These are phyloP conservation scores for Pseudotsuga menziesii DNA, from an alignment of 75 land plant genomes.

Conservation along the genomic window DNA sequence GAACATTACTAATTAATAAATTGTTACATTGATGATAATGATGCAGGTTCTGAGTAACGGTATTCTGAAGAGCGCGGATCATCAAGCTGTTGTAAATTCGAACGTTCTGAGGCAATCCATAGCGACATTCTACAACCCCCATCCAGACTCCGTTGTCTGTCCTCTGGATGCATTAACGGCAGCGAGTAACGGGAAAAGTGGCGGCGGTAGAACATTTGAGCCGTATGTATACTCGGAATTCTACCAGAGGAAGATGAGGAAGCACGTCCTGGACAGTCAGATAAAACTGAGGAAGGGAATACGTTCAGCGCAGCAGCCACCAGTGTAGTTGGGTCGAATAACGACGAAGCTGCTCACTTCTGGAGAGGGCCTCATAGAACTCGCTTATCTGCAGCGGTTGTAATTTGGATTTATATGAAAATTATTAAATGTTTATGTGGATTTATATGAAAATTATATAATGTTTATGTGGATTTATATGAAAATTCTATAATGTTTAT, in stretches of 20 bases:
- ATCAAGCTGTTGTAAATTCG: neutral
- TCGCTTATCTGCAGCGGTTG: too few species aligned
- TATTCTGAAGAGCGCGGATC: neutral
- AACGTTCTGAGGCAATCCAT: neutral
- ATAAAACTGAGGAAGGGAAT: neutral
- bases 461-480: too few species aligned
- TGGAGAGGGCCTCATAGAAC: too few species aligned
- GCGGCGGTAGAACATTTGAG: neutral
- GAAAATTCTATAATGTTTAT: too few species aligned
- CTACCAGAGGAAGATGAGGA: neutral
- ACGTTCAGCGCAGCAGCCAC: too few species aligned
- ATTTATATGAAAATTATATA: too few species aligned
- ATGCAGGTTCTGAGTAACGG: neutral
- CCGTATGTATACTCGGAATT: neutral
- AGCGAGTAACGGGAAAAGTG: neutral
- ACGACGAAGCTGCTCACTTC: too few species aligned
- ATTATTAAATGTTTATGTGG: too few species aligned
- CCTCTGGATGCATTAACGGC: neutral
- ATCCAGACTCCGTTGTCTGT: neutral
- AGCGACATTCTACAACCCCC: neutral
- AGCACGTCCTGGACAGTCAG: neutral
- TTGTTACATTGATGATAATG: too few species aligned
- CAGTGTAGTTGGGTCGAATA: too few species aligned
- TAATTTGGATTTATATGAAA: too few species aligned
- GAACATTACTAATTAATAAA: too few species aligned